These are phyloP conservation scores for Fusarium sp. DNA, from an alignment of 2,329 filamentous ascomycete genomes.

Conservation along the genomic window DNA sequence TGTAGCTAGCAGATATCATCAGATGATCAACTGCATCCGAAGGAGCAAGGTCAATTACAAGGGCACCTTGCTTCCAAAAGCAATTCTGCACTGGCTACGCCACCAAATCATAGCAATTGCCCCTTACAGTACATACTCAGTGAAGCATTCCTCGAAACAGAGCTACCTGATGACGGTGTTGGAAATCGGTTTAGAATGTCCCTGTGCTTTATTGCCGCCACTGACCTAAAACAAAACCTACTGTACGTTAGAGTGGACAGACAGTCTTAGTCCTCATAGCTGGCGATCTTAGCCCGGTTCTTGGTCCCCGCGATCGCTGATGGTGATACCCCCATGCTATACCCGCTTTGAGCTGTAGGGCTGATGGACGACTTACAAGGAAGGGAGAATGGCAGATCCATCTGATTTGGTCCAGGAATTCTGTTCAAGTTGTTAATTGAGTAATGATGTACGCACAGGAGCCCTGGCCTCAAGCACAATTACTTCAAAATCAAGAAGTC, in stretches of 20 bases:
- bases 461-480: too few species aligned
- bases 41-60: not conserved
- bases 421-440: not conserved
- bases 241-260: not conserved
- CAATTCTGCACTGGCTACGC: not conserved
- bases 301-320: not conserved
- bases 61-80: not conserved
- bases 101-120: not conserved
- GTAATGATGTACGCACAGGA: not conserved
- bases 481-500: not conserved
- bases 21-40: too few species aligned
- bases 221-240: not conserved
- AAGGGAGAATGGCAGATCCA: not conserved
- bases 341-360: not conserved
- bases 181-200: not conserved
- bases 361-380: not conserved
- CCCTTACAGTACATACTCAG: not conserved
- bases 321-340: not conserved
- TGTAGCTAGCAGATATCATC: not conserved
- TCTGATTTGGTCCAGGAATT: not conserved
- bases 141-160: not conserved
- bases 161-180: not conserved
- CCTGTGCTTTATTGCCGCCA: not conserved
- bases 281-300: not conserved
- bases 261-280: not conserved